Percentiles rank a stretch among this genome's conserved stretches.
Evolutionary conservation across 371 early-diverging fungal genomes (phyloP).

Genomic region (Batrachochytrium dendrobatidis): DNA sequence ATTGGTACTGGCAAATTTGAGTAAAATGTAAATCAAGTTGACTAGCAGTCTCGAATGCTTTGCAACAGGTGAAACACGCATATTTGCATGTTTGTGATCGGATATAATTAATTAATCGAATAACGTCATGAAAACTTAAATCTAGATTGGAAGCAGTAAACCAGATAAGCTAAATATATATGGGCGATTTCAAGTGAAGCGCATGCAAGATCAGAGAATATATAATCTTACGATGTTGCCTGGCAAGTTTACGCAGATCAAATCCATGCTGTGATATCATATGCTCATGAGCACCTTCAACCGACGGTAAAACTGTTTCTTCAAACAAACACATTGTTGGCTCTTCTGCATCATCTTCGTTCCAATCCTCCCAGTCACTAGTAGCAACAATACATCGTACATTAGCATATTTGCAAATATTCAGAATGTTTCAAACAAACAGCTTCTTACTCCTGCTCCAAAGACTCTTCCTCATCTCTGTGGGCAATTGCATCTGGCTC

Average conservation of each 20-base stretch:
- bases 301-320: slow-evolving; percentile 49
- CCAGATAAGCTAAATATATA: background rate
- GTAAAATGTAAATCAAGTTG: slow-evolving; percentile 47
- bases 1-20: slow-evolving; percentile 9
- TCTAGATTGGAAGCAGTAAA: slow-evolving; percentile 18
- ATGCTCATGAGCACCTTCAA: slow-evolving; percentile 62
- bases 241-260: slow-evolving; percentile 57
- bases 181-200: background rate
- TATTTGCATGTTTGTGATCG: slow-evolving; percentile 60
- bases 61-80: slow-evolving; percentile 66
- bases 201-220: background rate
- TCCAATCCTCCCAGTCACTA: slow-evolving; percentile 33
- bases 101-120: slow-evolving; percentile 82
- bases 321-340: slow-evolving; percentile 64
- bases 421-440: background rate
- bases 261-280: slow-evolving; percentile 67
- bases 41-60: slow-evolving; percentile 39
- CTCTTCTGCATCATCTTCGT: slow-evolving; percentile 7
- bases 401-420: background rate
- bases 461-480: background rate
- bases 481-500: background rate
- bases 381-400: slow-evolving; percentile 1
- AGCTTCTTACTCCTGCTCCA: slow-evolving; percentile 6
- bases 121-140: slow-evolving; percentile 79
- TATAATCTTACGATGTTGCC: slow-evolving; percentile 40